Evolutionary conservation across 1,139 yeast genomes (phyloP), one percentile per base, ranked within the genome.

Genomic region (Saccharomyces hybrid): DNA sequence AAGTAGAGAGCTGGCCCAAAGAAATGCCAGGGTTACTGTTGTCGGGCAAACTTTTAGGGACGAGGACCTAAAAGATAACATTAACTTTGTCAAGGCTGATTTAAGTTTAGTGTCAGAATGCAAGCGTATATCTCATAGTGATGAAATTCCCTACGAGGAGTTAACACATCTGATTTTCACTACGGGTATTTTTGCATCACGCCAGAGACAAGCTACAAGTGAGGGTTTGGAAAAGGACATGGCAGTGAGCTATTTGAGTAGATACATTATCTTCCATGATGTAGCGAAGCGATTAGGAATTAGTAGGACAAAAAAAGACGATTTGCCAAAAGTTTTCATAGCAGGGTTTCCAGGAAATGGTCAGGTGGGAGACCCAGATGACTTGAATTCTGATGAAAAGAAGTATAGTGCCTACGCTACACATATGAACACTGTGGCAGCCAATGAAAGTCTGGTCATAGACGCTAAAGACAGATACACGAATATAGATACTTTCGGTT

Each of bases 341-440:
- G 70, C 71, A 73, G 76, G 71, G 1, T 73, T 56, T 52, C 76
- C 76, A 2, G 76, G 76, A 4, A 57, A 59, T 20, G 64, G 63
- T 30, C 60, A 68, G 50, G 13, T 66, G 49, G 76, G 76, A 5
- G 55, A 59, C 6, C 59, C 64, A 27, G 69, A 69, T 16, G 74
- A 73, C 56, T 55, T 72, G 50, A 73, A 73, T 53, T 64, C 66
- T 13, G 74, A 70, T 26, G 61, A 64, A 46, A 59, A 62, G 41
- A 53, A 55, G 1, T 73, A 73, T 56, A 60, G 62, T 5, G 61
- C 62, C 9, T 49, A 58, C 47, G 54, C 51, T 14, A 66, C 74
- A 2, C 76, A 73, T 55, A 65, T 67, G 71, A 72, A 62, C 51
- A 73, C 76, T 0, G 75, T 73, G 16, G 76, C 75, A 4, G 75